Base-by-base conservation (phyloP, 805 yeast genomes). In the Lachancea thermotolerans region DNA sequence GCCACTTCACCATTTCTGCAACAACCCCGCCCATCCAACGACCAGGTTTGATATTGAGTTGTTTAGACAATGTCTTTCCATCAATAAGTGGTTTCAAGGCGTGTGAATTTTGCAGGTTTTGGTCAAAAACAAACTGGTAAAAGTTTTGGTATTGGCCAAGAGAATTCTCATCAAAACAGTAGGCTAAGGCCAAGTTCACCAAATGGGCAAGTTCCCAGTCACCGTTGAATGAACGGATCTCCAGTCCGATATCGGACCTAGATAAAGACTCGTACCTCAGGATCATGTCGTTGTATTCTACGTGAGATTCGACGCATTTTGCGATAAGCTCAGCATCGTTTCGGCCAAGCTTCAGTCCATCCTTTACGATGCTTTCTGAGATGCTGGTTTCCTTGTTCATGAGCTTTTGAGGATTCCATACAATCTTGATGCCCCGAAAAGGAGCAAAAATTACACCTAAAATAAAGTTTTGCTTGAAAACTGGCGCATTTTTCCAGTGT, bases 1-100 rank as follows among this genome's bases (percentile, higher is more conserved):
- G 96, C 89, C 90, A 85, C 15, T 71, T 63, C 29, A 87, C 61
- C 5, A 85, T 71, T 37, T 72, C 63, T 6, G 78, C 77, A 47
- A 78, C 73, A 8, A 81, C 64, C 8, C 64, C 64, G 8, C 77
- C 71, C 74, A 91, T 71, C 96, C 97, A 89, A 5, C 90, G 89
- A 0, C 99, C 99, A 0, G 91, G 86, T 57, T 82, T 84, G 45
- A 70, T 68, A 17, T 71, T 65, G 27, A 85, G 62, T 16, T 69
- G 62, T 36, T 68, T 64, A 42, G 75, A 67, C 37, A 91, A 62
- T 37, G 77, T 75, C 53, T 85, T 87, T 12, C 99, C 95, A 62
- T 86, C 88, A 10, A 90, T 63, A 6, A 86, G 51, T 1, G 91
- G 85, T 56, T 78, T 84, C 46, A 83, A 48, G 0, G 55, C 59